phyloP scores from a whole-genome alignment of 306 rosid species.

The Glycine soja region DNA sequence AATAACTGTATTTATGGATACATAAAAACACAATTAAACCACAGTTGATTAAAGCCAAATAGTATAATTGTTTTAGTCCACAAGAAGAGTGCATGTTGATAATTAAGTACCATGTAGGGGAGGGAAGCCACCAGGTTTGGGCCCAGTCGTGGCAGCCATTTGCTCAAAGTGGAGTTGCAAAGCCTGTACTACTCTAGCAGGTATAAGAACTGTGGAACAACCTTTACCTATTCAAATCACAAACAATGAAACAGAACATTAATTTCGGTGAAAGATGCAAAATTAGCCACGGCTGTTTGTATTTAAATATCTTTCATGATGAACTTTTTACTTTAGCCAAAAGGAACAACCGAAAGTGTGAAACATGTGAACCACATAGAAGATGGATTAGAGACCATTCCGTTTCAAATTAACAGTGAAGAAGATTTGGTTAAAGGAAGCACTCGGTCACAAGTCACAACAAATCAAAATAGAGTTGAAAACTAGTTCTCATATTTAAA shows the following conservation, averaged over 20 bases:
- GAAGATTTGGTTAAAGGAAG: no score
- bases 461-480: no score
- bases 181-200: slow-evolving; percentile 87
- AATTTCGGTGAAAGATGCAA: background rate
- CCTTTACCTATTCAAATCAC: slow-evolving; percentile 49
- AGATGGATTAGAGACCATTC: background rate
- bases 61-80: no score
- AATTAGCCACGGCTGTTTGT: no score
- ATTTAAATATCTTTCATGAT: no score
- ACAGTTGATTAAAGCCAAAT: background rate
- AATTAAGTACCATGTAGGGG: slow-evolving; percentile 57
- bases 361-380: slow-evolving; percentile 24
- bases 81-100: no score
- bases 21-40: background rate
- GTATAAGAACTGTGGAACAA: slow-evolving; percentile 77
- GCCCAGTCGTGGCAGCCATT: slow-evolving; percentile 57
- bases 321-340: no score
- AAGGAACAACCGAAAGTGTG: background rate
- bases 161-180: slow-evolving; percentile 79
- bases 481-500: background rate
- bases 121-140: slow-evolving; percentile 41
- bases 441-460: no score
- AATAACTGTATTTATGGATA: background rate
- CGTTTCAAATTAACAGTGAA: no score
- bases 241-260: background rate